Evolutionary conservation across 345 rosid genomes (phyloP).

Genomic region (Citrus cavaleriei): DNA sequence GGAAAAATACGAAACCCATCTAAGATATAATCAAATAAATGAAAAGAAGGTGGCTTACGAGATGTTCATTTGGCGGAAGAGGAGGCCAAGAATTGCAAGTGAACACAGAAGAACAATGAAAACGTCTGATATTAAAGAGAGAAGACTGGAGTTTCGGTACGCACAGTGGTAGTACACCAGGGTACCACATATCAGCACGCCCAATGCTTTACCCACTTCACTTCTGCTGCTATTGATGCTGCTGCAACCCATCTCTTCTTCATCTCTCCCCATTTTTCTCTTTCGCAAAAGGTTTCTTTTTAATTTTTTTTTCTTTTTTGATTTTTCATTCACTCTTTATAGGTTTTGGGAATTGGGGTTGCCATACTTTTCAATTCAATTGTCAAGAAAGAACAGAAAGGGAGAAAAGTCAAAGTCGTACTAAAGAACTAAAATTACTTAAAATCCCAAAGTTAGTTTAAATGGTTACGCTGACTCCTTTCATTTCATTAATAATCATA

Average conservation of each 20-base stretch:
- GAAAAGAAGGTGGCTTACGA: conserved; percentile 39
- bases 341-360: too few species aligned
- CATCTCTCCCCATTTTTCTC: conserved; percentile 21
- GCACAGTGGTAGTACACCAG: conserved; percentile 89
- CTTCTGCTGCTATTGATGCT: conserved; percentile 17
- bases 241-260: not conserved
- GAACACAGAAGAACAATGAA: conserved; percentile 95
- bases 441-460: too few species aligned
- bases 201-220: conserved; percentile 57
- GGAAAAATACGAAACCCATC: not conserved
- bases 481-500: too few species aligned
- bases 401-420: too few species aligned
- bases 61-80: conserved; percentile 88
- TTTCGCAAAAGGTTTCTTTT: not conserved
- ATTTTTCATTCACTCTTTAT: not conserved
- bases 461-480: too few species aligned
- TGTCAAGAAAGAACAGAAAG: too few species aligned
- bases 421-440: too few species aligned
- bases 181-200: conserved; percentile 58
- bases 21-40: not conserved
- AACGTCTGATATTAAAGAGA: conserved; percentile 83
- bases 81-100: conserved; percentile 98
- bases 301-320: not conserved
- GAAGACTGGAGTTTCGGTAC: conserved; percentile 66
- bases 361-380: too few species aligned